Evolutionary conservation across 1,139 yeast genomes (phyloP).

Genomic region (Diutina siamensis): DNA sequence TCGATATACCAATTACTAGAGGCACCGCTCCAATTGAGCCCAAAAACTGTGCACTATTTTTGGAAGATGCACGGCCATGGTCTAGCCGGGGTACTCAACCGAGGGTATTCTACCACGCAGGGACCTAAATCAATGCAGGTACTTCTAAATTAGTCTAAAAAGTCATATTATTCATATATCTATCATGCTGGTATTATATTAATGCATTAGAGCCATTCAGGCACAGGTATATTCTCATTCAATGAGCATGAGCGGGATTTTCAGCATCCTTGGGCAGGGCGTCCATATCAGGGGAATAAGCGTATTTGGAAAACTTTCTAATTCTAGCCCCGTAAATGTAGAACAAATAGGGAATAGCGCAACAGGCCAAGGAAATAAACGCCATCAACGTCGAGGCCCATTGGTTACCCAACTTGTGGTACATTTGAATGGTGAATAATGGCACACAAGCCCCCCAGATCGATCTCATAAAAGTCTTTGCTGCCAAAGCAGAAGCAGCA

Average conservation of each 20-base stretch:
- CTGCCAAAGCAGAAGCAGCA: conserved; percentile 61
- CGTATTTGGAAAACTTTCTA: conserved; percentile 40
- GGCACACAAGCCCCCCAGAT: conserved; percentile 70
- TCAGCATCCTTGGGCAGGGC: not conserved
- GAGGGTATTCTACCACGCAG: no score
- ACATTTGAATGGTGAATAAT: conserved; percentile 69
- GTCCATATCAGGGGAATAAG: conserved; percentile 19
- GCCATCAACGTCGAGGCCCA: conserved; percentile 67
- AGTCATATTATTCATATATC: no score
- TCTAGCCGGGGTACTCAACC: no score
- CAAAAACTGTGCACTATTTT: no score
- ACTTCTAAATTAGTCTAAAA: no score
- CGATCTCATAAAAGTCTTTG: conserved; percentile 56
- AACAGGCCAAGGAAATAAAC: conserved; percentile 50
- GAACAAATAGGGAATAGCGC: conserved; percentile 49
- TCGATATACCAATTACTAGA: no score
- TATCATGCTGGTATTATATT: not conserved
- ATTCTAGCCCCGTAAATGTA: conserved; percentile 42
- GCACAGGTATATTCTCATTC: no score
- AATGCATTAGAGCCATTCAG: not conserved
- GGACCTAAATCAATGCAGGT: no score
- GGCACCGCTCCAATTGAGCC: no score
- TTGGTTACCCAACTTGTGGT: conserved; percentile 53
- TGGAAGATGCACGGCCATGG: no score
- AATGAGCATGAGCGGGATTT: not conserved